Conservation (phyloP, 495 filamentous ascomycete species). For the Penicillium antarcticum region DNA sequence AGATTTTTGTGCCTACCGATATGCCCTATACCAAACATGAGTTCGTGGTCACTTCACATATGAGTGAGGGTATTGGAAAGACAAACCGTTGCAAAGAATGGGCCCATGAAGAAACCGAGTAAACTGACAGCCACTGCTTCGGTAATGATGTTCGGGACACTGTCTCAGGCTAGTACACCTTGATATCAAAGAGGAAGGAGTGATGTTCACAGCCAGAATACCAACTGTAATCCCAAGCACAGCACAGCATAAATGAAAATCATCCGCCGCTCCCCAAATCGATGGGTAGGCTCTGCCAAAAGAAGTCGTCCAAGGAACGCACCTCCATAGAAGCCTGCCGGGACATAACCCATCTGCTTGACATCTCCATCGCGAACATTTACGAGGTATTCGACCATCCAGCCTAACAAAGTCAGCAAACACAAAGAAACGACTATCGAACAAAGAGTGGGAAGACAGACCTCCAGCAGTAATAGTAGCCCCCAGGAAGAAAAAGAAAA, state of each 20-base stretch:
- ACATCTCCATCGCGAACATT: constrained; percentile 27
- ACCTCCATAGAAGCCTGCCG: constrained; percentile 28
- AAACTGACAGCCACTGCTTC: constrained; percentile 32
- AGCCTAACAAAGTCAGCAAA: constrained; percentile 11
- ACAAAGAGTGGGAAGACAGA: neutral
- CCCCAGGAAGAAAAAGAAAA: constrained; percentile 33
- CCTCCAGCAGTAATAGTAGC: constrained; percentile 28
- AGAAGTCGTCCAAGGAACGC: constrained; percentile 25
- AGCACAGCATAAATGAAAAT: constrained; percentile 27
- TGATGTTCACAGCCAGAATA: constrained; percentile 29
- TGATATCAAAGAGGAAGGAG: neutral
- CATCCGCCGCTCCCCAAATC: constrained; percentile 29
- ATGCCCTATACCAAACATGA: constrained; percentile 19
- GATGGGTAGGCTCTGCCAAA: constrained; percentile 27
- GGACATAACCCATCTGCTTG: constrained; percentile 30
- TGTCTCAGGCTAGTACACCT: neutral
- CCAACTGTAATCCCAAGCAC: constrained; percentile 27
- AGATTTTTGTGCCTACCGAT: constrained; percentile 29
- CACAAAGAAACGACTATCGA: neutral
- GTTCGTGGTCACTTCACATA: neutral
- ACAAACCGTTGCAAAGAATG: constrained; percentile 32
- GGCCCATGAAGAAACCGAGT: constrained; percentile 28
- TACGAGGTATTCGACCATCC: constrained; percentile 34
- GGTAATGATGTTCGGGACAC: constrained; percentile 31
- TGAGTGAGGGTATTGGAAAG: neutral